phyloP scores from a whole-genome alignment of 139 green algal genomes.

The Picochlorum sp. region DNA sequence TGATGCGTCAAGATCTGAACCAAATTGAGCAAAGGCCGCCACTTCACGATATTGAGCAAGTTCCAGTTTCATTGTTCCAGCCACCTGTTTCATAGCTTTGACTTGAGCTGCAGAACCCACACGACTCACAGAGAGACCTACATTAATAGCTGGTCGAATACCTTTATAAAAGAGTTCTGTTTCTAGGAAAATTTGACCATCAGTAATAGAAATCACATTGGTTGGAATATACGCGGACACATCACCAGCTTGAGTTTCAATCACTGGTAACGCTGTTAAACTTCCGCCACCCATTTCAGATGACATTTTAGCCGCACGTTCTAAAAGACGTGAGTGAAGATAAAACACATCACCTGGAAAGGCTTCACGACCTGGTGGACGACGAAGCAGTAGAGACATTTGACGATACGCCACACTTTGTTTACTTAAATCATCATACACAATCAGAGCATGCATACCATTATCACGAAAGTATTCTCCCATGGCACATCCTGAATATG shows the following conservation, averaged over 20 bases:
- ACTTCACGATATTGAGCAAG: conserved; percentile 85
- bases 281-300: conserved; percentile 54
- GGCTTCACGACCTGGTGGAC: conserved; percentile 80
- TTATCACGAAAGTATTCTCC: conserved; percentile 68
- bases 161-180: conserved; percentile 86
- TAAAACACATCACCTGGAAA: conserved; percentile 89
- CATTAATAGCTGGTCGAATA: conserved; percentile 83
- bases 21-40: conserved; percentile 84
- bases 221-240: conserved; percentile 87
- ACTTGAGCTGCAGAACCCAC: conserved; percentile 81
- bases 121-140: conserved; percentile 76
- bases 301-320: conserved; percentile 71
- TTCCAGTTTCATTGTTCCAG: conserved; percentile 40
- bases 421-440: conserved; percentile 90
- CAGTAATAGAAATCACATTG: conserved; percentile 90
- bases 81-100: conserved; percentile 83
- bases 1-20: conserved; percentile 78
- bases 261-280: conserved; percentile 79
- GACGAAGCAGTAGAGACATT: conserved; percentile 84
- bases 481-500: conserved; percentile 84
- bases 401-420: conserved; percentile 85
- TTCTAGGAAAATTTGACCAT: conserved; percentile 84
- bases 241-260: conserved; percentile 73
- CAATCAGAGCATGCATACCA: conserved; percentile 48
- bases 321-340: conserved; percentile 76